These are phyloP conservation scores for Pseudevernia furfuracea DNA, from an alignment of 495 filamentous ascomycete genomes.

Conservation along the genomic window DNA sequence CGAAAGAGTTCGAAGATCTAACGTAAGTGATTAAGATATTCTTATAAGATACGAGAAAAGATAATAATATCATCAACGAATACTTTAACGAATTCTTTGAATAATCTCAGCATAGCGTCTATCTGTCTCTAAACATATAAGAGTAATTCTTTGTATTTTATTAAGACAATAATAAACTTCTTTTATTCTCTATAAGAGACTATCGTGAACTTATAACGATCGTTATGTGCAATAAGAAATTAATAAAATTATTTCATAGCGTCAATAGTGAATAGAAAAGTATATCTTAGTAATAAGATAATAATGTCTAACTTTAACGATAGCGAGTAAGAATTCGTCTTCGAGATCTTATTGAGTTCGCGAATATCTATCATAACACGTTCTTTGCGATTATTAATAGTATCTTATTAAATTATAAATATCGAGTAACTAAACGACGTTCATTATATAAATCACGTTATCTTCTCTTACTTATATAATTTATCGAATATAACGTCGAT, in stretches of 20 bases:
- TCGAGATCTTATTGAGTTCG: slow-evolving; percentile 13
- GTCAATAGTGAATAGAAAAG: slow-evolving; percentile 4
- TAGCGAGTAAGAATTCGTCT: slow-evolving; percentile 3
- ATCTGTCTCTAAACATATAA: slow-evolving; percentile 5
- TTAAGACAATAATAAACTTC: slow-evolving; percentile 6
- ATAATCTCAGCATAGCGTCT: background rate
- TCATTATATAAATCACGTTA: slow-evolving; percentile 9
- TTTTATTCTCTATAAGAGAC: slow-evolving; percentile 8
- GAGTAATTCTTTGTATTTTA: slow-evolving; percentile 3
- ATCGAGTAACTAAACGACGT: slow-evolving; percentile 10
- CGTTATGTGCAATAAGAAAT: slow-evolving; percentile 1
- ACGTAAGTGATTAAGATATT: background rate
- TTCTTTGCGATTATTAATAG: background rate
- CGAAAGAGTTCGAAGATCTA: background rate
- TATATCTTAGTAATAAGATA: background rate
- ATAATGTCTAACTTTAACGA: slow-evolving; percentile 9
- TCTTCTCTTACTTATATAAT: slow-evolving; percentile 17
- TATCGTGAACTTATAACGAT: slow-evolving; percentile 14
- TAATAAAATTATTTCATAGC: slow-evolving; percentile 9
- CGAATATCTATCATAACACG: slow-evolving; percentile 10
- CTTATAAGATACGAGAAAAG: background rate
- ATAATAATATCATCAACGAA: slow-evolving; percentile 17
- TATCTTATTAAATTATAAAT: slow-evolving; percentile 21
- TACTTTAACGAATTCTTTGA: background rate
- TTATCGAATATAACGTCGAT: slow-evolving; percentile 20